Percentiles rank a stretch among this genome's conserved stretches.
phyloP scores from a whole-genome alignment of 2,329 filamentous ascomycete genomes.

The Fusarium euwallaceae region DNA sequence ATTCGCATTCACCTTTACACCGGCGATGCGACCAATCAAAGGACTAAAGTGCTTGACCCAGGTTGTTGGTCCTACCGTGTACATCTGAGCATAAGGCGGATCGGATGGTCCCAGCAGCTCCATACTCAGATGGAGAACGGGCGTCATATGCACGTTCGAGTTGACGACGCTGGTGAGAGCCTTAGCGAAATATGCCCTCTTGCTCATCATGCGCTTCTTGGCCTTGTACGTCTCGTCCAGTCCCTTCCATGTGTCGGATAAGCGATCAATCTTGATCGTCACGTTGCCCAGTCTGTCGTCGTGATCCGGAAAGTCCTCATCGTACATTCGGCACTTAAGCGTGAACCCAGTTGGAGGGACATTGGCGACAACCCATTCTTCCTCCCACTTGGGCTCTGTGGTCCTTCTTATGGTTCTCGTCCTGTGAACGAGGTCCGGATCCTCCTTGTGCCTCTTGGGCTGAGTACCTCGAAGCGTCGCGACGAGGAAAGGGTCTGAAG shows the following conservation, averaged over 20 bases:
- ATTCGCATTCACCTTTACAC: slow-evolving; percentile 76
- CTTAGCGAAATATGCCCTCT: slow-evolving; percentile 84
- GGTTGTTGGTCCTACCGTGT: slow-evolving; percentile 80
- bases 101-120: slow-evolving; percentile 83
- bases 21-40: slow-evolving; percentile 85
- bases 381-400: slow-evolving; percentile 84
- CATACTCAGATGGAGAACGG: slow-evolving; percentile 78
- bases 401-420: slow-evolving; percentile 81
- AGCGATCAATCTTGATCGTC: slow-evolving; percentile 72
- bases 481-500: slow-evolving; percentile 85
- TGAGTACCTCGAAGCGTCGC: slow-evolving; percentile 80
- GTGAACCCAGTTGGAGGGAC: slow-evolving; percentile 84
- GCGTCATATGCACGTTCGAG: slow-evolving; percentile 75
- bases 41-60: slow-evolving; percentile 91
- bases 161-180: slow-evolving; percentile 74
- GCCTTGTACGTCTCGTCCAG: slow-evolving; percentile 75
- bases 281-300: slow-evolving; percentile 92
- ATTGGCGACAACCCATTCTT: slow-evolving; percentile 90
- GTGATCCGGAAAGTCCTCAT: slow-evolving; percentile 88
- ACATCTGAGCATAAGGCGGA: slow-evolving; percentile 76
- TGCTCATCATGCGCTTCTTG: slow-evolving; percentile 88
- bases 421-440: slow-evolving; percentile 79
- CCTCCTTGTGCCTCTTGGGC: slow-evolving; percentile 86
- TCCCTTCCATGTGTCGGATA: slow-evolving; percentile 77
- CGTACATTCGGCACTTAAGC: slow-evolving; percentile 88